Base-by-base conservation (phyloP, 805 yeast genomes). In the Barnettozyma vustinii region DNA sequence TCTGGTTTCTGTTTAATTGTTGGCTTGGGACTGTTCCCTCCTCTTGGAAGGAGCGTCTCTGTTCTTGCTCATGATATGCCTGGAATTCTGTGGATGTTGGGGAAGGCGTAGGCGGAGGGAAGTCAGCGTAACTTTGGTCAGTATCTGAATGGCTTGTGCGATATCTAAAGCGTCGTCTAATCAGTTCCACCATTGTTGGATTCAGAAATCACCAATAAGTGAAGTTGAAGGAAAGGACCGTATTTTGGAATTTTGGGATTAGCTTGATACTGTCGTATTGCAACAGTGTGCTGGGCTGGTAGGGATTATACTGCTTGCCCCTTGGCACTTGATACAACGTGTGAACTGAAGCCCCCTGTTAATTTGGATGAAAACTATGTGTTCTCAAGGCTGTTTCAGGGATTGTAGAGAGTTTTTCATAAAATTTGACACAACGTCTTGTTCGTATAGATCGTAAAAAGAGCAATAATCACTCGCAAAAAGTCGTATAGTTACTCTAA, bases 61-160 rank as follows among this genome's bases (percentile, higher is more conserved):
- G 46, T 13, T 44, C 32, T 37, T 44, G 46, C 27, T 47, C 43
- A 32, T 56, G 58, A 37, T 54, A 56, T 32, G 53, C 60, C 16
- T 51, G 57, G 43, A 54, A 62, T 21, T 61, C 62, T 1, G 56
- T 48, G 13, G 59, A 61, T 1, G 55, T 52, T 1, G 65, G 66
- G 9, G 51, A 50, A 0, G 64, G 66, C 7, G 70, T 65, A 8
- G 72, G 73, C 2, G 75, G 75, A 7, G 74, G 75, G 36, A 61
- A 64, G 42, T 68, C 70, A 2, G 75, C 74, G 42, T 70, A 70
- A 47, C 60, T 39, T 2, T 12, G 19, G 19, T 46, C 69, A 36
- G 59, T 60, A 40, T 52, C 56, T 35, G 51, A 61, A 12, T 48
- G 50, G 5, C 30, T 48, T 16, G 9, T n/a, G 13, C 33, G 30